These are phyloP conservation scores for Sarcodon aspratus DNA, from an alignment of 768 basidiomycete genomes.

Conservation along the genomic window DNA sequence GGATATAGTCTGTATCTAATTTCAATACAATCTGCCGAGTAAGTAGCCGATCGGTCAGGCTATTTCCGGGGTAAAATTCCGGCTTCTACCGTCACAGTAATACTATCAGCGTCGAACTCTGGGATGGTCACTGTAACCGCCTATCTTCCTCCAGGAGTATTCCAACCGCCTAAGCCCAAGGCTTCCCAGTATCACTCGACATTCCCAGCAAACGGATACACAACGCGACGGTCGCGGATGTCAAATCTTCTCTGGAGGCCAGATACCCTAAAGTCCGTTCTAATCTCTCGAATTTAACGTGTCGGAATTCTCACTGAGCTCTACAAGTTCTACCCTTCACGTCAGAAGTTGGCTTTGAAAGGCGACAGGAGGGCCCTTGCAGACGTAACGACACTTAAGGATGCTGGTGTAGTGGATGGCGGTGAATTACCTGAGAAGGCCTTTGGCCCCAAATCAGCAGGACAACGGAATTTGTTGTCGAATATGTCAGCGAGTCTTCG, in stretches of 20 bases:
- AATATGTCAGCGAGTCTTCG: constrained; percentile 65
- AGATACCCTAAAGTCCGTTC: constrained; percentile 40
- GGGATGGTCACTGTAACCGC: constrained; percentile 10
- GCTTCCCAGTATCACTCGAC: too few relatives aligned
- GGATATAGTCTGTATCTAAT: too few relatives aligned
- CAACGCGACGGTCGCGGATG: constrained; percentile 49
- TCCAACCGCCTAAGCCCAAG: too few relatives aligned
- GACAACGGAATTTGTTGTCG: constrained; percentile 80
- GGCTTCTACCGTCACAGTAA: too few relatives aligned
- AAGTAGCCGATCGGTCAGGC: too few relatives aligned
- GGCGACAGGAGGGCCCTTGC: constrained; percentile 49
- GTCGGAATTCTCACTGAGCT: not conserved
- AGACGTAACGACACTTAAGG: constrained; percentile 49
- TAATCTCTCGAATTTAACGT: not conserved
- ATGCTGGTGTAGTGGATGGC: constrained; percentile 46
- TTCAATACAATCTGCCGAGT: too few relatives aligned
- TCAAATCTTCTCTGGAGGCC: constrained; percentile 53
- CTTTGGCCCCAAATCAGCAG: constrained; percentile 83
- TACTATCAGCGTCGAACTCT: too few relatives aligned
- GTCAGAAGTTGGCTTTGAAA: constrained; percentile 65
- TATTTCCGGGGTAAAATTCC: too few relatives aligned
- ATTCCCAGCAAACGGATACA: constrained; percentile 28
- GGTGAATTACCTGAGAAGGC: constrained; percentile 77
- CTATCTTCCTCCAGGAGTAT: constrained; percentile 21
- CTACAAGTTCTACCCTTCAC: constrained; percentile 52